A percentile compares a stretch with the other conserved stretches of the same genome.
These are phyloP conservation scores for Colletotrichum sp. DNA, from an alignment of 2,329 filamentous ascomycete species.

Conservation along the genomic window DNA sequence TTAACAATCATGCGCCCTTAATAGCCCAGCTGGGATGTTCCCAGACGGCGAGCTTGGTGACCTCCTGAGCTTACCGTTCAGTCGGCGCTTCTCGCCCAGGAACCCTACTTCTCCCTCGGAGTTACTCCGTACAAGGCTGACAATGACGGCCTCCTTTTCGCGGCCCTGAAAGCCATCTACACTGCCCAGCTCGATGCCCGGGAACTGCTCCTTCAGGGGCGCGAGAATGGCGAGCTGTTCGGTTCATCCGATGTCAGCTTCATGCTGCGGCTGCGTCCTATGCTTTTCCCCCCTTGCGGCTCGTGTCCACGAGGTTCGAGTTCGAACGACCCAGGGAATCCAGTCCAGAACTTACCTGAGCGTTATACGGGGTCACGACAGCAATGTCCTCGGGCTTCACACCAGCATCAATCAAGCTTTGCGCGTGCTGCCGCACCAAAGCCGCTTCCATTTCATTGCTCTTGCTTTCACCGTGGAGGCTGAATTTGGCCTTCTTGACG, in stretches of 20 bases:
- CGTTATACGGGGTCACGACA: conserved; percentile 95
- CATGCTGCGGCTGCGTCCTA: not conserved
- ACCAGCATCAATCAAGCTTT: conserved; percentile 77
- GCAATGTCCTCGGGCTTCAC: conserved; percentile 86
- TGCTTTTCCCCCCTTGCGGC: not conserved
- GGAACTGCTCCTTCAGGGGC: conserved; percentile 79
- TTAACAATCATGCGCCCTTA: conserved; percentile 29
- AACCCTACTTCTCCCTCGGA: conserved; percentile 88
- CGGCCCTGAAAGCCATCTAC: conserved; percentile 97
- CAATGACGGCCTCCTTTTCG: conserved; percentile 94
- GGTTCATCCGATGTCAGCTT: conserved; percentile 27
- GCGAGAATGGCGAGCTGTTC: conserved; percentile 76
- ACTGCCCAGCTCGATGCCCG: conserved; percentile 90
- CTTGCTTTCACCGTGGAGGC: conserved; percentile 69
- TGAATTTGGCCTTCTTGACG: conserved; percentile 48
- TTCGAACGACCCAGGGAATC: not conserved
- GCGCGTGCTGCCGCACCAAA: conserved; percentile 80
- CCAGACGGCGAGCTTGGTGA: not conserved
- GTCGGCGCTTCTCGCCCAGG: conserved; percentile 84
- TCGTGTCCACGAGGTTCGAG: not conserved
- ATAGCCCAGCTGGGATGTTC: not conserved
- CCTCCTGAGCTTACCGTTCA: conserved; percentile 75
- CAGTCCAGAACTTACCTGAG: conserved; percentile 64
- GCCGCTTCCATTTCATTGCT: conserved; percentile 91
- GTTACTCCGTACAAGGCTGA: conserved; percentile 95